phyloP scores from a whole-genome alignment of 2,329 filamentous ascomycete species.

The Ciborinia camelliae region DNA sequence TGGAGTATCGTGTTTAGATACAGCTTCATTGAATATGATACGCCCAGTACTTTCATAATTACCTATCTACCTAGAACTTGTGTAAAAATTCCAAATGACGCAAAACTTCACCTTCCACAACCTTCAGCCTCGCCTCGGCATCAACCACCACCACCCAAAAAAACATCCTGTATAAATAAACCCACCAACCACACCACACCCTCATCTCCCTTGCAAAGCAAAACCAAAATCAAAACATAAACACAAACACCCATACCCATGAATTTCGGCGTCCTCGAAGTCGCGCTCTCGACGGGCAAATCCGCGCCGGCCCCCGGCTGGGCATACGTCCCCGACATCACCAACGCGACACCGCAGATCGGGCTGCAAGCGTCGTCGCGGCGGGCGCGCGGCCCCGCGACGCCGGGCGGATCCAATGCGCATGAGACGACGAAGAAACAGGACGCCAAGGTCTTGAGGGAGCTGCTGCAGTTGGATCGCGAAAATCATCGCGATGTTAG shows the following conservation, averaged over 20 bases:
- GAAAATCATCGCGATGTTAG: constrained; percentile 71
- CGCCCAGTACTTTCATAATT: too few species aligned
- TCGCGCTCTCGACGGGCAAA: constrained; percentile 59
- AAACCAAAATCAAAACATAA: background rate
- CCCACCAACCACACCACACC: too few species aligned
- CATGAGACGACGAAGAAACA: constrained; percentile 76
- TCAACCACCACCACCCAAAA: background rate
- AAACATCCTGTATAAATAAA: too few species aligned
- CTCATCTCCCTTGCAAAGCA: background rate
- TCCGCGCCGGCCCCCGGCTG: constrained; percentile 76
- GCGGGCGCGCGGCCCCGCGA: constrained; percentile 58
- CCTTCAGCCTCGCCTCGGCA: background rate
- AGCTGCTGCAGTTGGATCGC: constrained; percentile 76
- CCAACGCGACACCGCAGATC: constrained; percentile 53
- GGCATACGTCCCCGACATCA: constrained; percentile 80
- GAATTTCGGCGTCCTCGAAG: constrained; percentile 76
- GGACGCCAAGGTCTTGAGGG: constrained; percentile 75
- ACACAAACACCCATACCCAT: constrained; percentile 50
- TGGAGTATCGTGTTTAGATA: background rate
- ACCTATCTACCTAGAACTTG: too few species aligned
- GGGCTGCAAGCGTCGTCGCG: constrained; percentile 53
- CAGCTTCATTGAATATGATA: background rate
- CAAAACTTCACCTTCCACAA: background rate
- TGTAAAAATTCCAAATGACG: too few species aligned
- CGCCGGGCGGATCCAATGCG: constrained; percentile 17